Base-by-base conservation (phyloP, 2,329 filamentous ascomycete genomes). In the Aureobasidium pullulans region DNA sequence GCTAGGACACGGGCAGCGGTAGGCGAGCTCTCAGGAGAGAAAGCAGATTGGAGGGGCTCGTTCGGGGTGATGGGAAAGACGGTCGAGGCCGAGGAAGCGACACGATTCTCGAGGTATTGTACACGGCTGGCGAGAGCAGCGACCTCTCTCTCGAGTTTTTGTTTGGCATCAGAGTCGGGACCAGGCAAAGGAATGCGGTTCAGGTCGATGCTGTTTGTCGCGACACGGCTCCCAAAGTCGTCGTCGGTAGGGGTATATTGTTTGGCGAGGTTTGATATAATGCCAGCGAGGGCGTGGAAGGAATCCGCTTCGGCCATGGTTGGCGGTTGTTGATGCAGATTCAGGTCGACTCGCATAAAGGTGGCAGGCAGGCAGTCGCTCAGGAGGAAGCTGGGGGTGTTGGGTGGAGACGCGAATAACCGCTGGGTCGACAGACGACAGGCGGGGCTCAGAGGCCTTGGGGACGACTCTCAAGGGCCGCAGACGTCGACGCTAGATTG, bases 111-210 rank as follows among this genome's bases (percentile, higher is more conserved):
- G 66, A 97, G 84, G 64, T 86, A 84, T 64, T 91, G 88, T 66
- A 97, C 84, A 65, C 94, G 82, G 62, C 85, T 77, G 61, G 87
- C 83, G 64, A 97, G 82, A 59, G 89, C 87, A 53, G 87, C 83
- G 60, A 99, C 82, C 76, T 97, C 93, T 62, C 81, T 80, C 76
- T 97, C 91, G 62, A 97, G 83, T 34, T 81, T 81, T 65, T 83
- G 80, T 76, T 97, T 97, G 65, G 87, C 87, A 37, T 84, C 75
- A 46, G 83, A 87, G 61, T 90, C 82, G 60, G 84, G 81, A 61
- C 94, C 94, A 13, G 93, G 92, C 28, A 97, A 81, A 63, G 81
- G 82, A 69, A 93, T 80, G 65, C 81, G 77, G 63, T 76, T 75
- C 36, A 73, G 68, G 63, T 79, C 77, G 56, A 72, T 69, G 65